Evolutionary conservation across 768 basidiomycete species (phyloP), one percentile per base, ranked within the genome.

Genomic region (Termitomyces bulborhizus): DNA sequence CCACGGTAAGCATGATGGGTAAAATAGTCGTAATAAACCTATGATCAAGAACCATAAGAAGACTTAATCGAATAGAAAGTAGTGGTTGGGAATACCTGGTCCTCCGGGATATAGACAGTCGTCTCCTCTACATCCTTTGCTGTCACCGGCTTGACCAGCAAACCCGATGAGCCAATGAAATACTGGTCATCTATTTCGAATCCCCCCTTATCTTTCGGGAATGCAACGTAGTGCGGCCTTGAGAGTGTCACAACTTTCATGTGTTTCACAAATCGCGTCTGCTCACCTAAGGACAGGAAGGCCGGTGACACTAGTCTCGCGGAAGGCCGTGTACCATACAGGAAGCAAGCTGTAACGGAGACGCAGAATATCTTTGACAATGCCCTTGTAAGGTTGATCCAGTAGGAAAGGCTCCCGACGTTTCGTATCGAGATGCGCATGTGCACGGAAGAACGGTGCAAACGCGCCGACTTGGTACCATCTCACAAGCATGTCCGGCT

Each of bases 401-500:
- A 89, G 80, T 0, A 98, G 77, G 77, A 86, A 99, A 1, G 96
- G 96, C 71, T 99, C 97, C 40, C 97, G 86, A 42, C 97, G 86
- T 73, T 98, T 98, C 29, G 95, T 95, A 68, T 99, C 96, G 63
- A 98, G 86, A 69, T 98, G 96, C 11, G 95, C 96, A 69, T 99
- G 97, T 1, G 96, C 97, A 56, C 97, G 84, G 86, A 98, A 95
- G 84, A 99, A 99, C 6, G 97, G 96, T 51, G 86, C 86, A 71
- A 98, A 96, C 1, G 85, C 83, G 26, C 97, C 97, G 48, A 96
- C 90, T 73, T 90, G 93, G 62, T 99, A 98, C 95, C 96, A 99
- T 46, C 97, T 80, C 8, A 94, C 86, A 34, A 99, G 83, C 85
- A 98, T 93, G 65, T 98, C 97, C 0, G 88, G 80, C 44, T 88